These are phyloP conservation scores for Dysphania ambrosioides DNA, from an alignment of 148 eudicot genomes.

Conservation along the genomic window DNA sequence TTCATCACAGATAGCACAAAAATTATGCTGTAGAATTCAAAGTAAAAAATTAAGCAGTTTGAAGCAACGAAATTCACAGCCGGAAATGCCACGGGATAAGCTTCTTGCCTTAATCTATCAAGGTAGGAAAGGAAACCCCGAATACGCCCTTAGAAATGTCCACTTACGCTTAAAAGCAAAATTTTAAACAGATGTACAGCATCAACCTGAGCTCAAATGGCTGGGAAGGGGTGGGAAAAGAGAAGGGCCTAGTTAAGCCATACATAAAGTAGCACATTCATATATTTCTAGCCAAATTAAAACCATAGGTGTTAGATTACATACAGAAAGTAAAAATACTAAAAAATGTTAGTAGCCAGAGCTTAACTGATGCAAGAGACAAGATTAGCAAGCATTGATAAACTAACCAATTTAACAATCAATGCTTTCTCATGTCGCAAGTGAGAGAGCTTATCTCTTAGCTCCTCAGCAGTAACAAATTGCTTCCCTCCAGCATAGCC, in stretches of 20 bases:
- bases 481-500: conserved; percentile 96
- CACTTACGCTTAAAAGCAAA: not conserved
- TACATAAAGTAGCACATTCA: too few species aligned
- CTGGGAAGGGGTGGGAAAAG: not conserved
- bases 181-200: not conserved
- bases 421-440: conserved; percentile 87
- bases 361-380: not conserved
- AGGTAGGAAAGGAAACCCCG: not conserved
- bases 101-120: too few species aligned
- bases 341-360: not conserved
- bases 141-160: not conserved
- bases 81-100: too few species aligned
- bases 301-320: not conserved
- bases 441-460: conserved; percentile 85
- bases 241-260: too few species aligned
- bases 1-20: not conserved
- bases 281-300: not conserved
- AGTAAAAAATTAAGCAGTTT: not conserved
- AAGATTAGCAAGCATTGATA: conserved; percentile 9
- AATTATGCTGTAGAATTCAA: not conserved
- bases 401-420: conserved; percentile 79
- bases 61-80: too few species aligned
- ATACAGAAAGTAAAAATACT: not conserved
- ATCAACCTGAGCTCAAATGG: not conserved
- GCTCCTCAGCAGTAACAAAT: too few species aligned